Evolutionary conservation across 2,329 filamentous ascomycete genomes (phyloP), one percentile per base, ranked within the genome.

Genomic region (Ceratocystis albifundus): DNA sequence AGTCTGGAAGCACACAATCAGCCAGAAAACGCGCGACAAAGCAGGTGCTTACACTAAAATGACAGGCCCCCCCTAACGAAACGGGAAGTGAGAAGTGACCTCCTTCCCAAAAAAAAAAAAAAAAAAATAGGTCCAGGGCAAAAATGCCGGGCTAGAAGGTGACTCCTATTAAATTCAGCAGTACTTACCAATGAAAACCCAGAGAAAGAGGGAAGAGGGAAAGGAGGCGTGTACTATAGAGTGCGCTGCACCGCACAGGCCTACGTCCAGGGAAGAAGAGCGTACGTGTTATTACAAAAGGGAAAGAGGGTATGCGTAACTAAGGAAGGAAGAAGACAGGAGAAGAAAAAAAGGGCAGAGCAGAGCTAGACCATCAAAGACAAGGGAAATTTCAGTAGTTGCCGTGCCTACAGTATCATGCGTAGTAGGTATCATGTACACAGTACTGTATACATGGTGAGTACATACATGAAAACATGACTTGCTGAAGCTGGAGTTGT

Each of bases 21-120:
- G 64, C 64, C 64, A 67, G 36, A 36, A 50, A 55, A 53, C 44
- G 64, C 67, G 64, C 61, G 64, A 64, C 57, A 65, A 67, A 67
- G 57, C 57, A 65, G 46, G 65, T 50, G 50, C 64, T 59, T 15
- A 32, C 50, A 66, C 41, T 62, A 64, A 65, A 67, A 22, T 22
- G 28, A 28, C 61, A 64, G 61, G 57, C 28, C 28, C 28, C 17
- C 22, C 28, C 8, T 36, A 50, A 65, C 64, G 22, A 61, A 65
- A 50, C 46, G 44, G 55, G 64, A 61, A 65, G 64, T 30, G 36
- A 41, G 10, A 30, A 7, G 22, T 48, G 50, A 12, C 25, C 46
- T 46, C 4, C 25, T 30, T 30, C 17, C 17, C 22, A 36, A 17
- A 28, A 32, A 10, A 12, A 59, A 50, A 36, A 25, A 59, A 10